Conservation (phyloP, 257 asterid species). For the Ehretia macrophylla region DNA sequence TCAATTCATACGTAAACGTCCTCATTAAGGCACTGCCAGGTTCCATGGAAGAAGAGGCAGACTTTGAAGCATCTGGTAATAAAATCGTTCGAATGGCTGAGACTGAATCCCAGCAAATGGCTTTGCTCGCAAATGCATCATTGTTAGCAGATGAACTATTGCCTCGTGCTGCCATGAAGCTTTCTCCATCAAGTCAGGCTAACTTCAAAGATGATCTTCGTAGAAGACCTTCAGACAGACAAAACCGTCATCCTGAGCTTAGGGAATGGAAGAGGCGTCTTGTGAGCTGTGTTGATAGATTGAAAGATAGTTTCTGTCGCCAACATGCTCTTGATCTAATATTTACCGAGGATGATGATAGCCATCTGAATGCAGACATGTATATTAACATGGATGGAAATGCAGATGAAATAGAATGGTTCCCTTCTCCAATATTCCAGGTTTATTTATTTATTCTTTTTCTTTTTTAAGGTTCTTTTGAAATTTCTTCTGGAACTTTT, state of each 20-base stretch:
- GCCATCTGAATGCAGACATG: constrained; percentile 79
- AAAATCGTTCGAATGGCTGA: constrained; percentile 95
- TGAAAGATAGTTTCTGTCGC: constrained; percentile 96
- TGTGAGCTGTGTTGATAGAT: constrained; percentile 66
- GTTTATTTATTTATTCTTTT: constrained; percentile 31
- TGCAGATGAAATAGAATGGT: constrained; percentile 80
- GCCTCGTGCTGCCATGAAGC: constrained; percentile 98
- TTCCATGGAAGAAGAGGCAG: constrained; percentile 86
- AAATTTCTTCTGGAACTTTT: background rate
- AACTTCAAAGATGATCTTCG: constrained; percentile 72
- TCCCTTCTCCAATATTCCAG: constrained; percentile 93
- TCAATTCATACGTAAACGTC: constrained; percentile 71
- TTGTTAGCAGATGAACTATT: constrained; percentile 86
- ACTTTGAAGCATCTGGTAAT: constrained; percentile 67
- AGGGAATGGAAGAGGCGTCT: constrained; percentile 98
- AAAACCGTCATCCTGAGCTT: constrained; percentile 92
- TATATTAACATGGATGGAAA: constrained; percentile 85
- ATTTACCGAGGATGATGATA: constrained; percentile 94
- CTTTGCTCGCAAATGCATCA: constrained; percentile 97
- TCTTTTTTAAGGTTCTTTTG: background rate
- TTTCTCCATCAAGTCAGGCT: constrained; percentile 54
- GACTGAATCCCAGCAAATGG: constrained; percentile 92
- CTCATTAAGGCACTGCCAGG: constrained; percentile 95
- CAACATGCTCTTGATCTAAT: constrained; percentile 96
- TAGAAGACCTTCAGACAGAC: constrained; percentile 78